These are phyloP conservation scores for Marchantia paleacea DNA, from an alignment of 225 moss, liverwort and hornwort species.

Conservation along the genomic window DNA sequence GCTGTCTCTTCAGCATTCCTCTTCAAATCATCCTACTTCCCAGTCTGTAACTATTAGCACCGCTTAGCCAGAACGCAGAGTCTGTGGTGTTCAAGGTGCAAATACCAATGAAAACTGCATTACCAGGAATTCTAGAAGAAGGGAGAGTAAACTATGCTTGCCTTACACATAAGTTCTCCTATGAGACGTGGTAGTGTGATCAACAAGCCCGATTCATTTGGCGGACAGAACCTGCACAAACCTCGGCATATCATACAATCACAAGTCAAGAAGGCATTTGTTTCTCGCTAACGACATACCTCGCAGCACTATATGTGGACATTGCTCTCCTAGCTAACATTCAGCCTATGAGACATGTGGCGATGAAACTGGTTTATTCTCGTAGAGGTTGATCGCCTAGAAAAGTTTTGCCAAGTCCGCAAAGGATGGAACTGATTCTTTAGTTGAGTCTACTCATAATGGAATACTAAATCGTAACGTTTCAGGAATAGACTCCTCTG, in stretches of 20 bases:
- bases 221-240: conserved; percentile 57
- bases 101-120: no score
- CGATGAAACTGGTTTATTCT: no score
- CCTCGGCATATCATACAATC: not conserved
- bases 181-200: conserved; percentile 63
- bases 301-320: not conserved
- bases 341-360: no score
- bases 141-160: conserved; percentile 22
- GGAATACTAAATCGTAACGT: not conserved
- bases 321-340: no score
- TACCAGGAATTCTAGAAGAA: no score
- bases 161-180: conserved; percentile 87
- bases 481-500: not conserved
- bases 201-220: conserved; percentile 52
- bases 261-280: not conserved
- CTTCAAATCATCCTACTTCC: no score
- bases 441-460: not conserved
- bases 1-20: no score
- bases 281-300: not conserved
- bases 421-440: not conserved
- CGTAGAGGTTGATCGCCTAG: not conserved
- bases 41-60: no score
- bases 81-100: no score
- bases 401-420: not conserved
- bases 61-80: no score